Conservation (phyloP, 2,329 filamentous ascomycete species). For the Colletotrichum higginsianum region DNA sequence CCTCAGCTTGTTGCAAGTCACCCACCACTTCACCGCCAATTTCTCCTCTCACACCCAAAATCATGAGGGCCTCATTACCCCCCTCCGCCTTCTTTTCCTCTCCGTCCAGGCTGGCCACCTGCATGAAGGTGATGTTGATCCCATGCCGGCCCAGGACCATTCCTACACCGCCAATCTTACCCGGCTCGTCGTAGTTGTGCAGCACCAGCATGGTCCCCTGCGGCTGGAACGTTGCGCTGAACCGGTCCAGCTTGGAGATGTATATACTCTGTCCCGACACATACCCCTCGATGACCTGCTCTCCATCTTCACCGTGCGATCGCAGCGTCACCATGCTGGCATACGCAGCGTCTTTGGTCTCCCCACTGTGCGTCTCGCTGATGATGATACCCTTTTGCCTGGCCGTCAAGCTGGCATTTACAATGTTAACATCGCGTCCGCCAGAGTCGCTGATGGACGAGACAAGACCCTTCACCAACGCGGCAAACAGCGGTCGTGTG, state of each 20-base stretch:
- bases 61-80: constrained; percentile 83
- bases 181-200: constrained; percentile 85
- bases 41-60: constrained; percentile 78
- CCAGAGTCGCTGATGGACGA: constrained; percentile 77
- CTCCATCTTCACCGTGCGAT: constrained; percentile 58
- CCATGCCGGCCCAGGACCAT: constrained; percentile 77
- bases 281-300: constrained; percentile 75
- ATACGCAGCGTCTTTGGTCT: constrained; percentile 74
- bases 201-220: constrained; percentile 83
- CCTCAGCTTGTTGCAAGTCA: constrained; percentile 64
- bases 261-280: constrained; percentile 75
- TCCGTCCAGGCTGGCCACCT: constrained; percentile 72
- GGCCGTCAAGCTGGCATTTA: constrained; percentile 83
- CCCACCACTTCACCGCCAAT: constrained; percentile 71
- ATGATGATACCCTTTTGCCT: constrained; percentile 83
- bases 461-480: constrained; percentile 82
- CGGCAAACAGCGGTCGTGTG: constrained; percentile 84
- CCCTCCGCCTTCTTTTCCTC: constrained; percentile 49
- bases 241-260: constrained; percentile 81
- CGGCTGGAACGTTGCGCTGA: constrained; percentile 81
- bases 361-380: constrained; percentile 78
- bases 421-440: constrained; percentile 82
- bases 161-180: constrained; percentile 87
- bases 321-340: constrained; percentile 80
- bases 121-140: constrained; percentile 88